These are phyloP conservation scores for Cryptococcus hybrid DNA, from an alignment of 1,284 basidiomycete species.

Conservation along the genomic window DNA sequence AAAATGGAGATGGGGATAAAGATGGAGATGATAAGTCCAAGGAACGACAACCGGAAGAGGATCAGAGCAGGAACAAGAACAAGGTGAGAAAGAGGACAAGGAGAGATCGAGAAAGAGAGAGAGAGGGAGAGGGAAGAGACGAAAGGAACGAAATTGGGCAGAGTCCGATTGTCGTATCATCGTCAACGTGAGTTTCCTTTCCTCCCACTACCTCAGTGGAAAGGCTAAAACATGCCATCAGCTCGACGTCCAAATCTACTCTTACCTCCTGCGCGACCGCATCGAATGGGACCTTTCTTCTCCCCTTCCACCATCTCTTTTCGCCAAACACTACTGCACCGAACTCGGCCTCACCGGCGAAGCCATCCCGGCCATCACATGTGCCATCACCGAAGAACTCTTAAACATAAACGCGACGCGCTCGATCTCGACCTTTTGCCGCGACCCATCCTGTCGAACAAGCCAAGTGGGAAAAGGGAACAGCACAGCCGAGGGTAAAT, in stretches of 20 bases:
- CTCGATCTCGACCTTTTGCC: conserved; percentile 86
- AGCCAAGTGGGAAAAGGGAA: conserved; percentile 64
- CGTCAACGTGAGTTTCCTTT: conserved; percentile 65
- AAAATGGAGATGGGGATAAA: background rate
- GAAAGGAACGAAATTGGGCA: conserved; percentile 42
- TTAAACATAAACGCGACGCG: conserved; percentile 92
- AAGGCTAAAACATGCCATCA: conserved; percentile 42
- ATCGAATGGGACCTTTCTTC: conserved; percentile 97
- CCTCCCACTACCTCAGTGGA: conserved; percentile 25
- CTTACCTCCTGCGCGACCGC: conserved; percentile 85
- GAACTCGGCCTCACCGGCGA: conserved; percentile 89
- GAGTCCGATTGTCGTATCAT: conserved; percentile 84
- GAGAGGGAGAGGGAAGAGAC: conserved; percentile 13
- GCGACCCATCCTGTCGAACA: conserved; percentile 54
- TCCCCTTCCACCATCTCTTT: conserved; percentile 84
- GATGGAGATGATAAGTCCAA: background rate
- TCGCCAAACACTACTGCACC: conserved; percentile 73
- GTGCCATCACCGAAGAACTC: conserved; percentile 92
- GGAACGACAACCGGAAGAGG: background rate
- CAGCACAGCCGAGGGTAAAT: conserved; percentile 54
- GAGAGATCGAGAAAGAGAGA: conserved; percentile 13
- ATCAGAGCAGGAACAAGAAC: background rate
- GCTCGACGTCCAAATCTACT: conserved; percentile 98
- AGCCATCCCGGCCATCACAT: conserved; percentile 81
- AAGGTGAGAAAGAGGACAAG: background rate